phyloP scores from a whole-genome alignment of 208 protist genomes.

The Phytomonas francai region DNA sequence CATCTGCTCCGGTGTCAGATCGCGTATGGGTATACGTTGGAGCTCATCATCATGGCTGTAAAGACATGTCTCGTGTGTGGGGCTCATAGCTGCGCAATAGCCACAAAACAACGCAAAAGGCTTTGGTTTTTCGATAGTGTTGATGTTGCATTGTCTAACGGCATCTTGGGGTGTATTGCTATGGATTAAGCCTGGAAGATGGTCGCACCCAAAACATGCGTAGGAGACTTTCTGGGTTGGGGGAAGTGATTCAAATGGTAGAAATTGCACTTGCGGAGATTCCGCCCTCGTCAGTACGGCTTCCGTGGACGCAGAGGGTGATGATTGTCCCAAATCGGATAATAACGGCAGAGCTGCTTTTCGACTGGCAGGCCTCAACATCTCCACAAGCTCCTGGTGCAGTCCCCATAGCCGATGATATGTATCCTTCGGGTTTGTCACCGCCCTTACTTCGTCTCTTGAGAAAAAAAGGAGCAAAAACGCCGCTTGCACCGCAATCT shows the following conservation, averaged over 20 bases:
- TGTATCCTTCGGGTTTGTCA: conserved; percentile 54
- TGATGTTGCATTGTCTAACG: neutral
- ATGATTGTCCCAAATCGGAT: neutral
- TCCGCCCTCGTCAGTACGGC: neutral
- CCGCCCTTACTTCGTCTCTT: conserved; percentile 67
- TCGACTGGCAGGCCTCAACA: conserved; percentile 2
- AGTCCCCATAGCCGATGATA: conserved; percentile 42
- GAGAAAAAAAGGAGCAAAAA: conserved; percentile 75
- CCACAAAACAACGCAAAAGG: neutral
- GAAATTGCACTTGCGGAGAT: neutral
- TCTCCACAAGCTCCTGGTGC: conserved; percentile 22
- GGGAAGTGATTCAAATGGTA: conserved; percentile 18
- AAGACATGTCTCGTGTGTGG: neutral
- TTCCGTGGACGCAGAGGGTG: neutral
- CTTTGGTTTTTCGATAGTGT: neutral
- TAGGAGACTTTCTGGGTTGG: conserved; percentile 24
- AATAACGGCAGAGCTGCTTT: neutral
- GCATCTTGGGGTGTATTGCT: neutral
- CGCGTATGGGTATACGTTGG: neutral
- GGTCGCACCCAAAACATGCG: conserved; percentile 31
- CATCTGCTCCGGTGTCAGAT: neutral
- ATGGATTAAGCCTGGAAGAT: conserved; percentile 10
- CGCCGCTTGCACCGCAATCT: conserved; percentile 42
- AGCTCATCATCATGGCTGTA: neutral
- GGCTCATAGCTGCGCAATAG: neutral